A percentile compares a stretch with the other conserved stretches of the same genome.
Evolutionary conservation across 2,329 filamentous ascomycete species (phyloP).

Genomic region (Diaporthe capsici): DNA sequence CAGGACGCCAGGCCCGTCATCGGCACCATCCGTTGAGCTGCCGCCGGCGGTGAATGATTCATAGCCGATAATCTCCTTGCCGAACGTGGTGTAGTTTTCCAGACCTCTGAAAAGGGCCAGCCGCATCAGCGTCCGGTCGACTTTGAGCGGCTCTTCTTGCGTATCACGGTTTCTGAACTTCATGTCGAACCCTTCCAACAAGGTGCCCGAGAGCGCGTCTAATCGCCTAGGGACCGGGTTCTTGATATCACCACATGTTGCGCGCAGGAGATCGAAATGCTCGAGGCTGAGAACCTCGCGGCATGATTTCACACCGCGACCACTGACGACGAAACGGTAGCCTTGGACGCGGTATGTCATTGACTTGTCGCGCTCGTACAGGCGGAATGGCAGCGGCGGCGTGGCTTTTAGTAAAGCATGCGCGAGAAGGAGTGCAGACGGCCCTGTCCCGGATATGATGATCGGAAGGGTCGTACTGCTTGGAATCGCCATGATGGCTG

Average conservation of each 20-base stretch:
- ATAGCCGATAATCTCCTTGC: conserved; percentile 7
- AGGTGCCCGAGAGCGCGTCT: background rate
- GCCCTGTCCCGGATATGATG: conserved; percentile 4
- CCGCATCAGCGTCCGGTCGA: conserved; percentile 14
- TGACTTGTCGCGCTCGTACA: conserved; percentile 5
- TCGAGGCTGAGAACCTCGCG: conserved; percentile 4
- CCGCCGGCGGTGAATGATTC: no score
- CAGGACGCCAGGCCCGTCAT: background rate
- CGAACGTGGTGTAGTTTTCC: conserved; percentile 15
- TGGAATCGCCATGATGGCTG: background rate
- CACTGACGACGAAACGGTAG: conserved; percentile 17
- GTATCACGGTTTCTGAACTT: background rate
- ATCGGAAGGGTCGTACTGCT: background rate
- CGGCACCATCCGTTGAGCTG: background rate
- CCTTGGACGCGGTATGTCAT: conserved; percentile 10
- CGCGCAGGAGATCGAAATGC: conserved; percentile 1
- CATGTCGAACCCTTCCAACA: background rate
- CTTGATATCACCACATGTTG: conserved; percentile 12
- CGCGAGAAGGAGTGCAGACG: conserved; percentile 1
- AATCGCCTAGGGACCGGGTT: background rate
- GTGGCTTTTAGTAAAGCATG: background rate
- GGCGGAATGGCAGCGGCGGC: background rate
- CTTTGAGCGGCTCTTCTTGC: background rate
- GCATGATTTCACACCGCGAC: conserved; percentile 8
- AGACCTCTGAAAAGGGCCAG: background rate